Conservation (phyloP, 176 grass and related monocot genomes). For the Miscanthus lutarioriparius region DNA sequence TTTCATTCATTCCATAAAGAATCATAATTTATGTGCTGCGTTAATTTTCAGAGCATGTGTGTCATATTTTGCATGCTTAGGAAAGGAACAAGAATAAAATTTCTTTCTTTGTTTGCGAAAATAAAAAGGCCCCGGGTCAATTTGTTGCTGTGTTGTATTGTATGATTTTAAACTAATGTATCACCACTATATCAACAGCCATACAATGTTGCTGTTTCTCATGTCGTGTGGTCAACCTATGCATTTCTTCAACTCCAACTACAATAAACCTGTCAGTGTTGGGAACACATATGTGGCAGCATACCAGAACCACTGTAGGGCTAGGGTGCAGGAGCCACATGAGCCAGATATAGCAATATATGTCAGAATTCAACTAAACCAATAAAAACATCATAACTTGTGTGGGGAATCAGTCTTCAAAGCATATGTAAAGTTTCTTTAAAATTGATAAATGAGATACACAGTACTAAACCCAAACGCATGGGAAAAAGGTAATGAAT, state of each 20-base stretch:
- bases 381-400: not conserved
- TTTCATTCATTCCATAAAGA: not conserved
- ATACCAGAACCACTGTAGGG: not conserved
- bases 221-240: not conserved
- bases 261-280: not conserved
- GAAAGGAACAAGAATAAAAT: not conserved
- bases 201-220: not conserved
- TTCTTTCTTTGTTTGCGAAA: not conserved
- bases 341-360: not conserved
- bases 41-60: not conserved
- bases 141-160: not conserved
- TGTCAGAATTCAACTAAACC: not conserved
- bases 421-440: not conserved
- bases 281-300: no score
- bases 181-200: not conserved
- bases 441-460: not conserved
- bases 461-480: not conserved
- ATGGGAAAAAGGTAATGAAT: not conserved
- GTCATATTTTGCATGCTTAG: not conserved
- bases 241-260: not conserved
- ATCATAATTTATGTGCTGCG: not conserved
- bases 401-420: constrained; percentile 4
- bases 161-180: not conserved
- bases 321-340: not conserved
- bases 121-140: not conserved